Evolutionary conservation across 805 yeast genomes (phyloP), one percentile per base, ranked within the genome.

Genomic region (Debaryomyces prosopidis): DNA sequence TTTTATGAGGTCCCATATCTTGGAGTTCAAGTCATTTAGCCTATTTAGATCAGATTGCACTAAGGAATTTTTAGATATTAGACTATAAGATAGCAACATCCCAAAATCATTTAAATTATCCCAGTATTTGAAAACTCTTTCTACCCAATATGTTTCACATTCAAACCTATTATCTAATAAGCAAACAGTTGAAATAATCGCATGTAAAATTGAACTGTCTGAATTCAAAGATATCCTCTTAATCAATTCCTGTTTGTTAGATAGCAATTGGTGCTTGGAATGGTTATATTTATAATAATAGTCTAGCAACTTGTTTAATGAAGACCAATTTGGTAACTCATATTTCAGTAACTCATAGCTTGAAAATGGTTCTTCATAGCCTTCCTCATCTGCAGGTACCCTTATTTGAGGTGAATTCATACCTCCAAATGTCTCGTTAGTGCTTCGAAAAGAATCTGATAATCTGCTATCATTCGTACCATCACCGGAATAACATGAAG

Each of bases 71-170:
- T 54, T 57, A 7, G 54, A 41, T 12, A 54, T 36, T 41, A 65
- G 51, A n/a, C 50, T 42, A 30, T 50, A 58, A 26, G 59, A 51
- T 12, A 60, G 39, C 6, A 64, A 39, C 53, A 62, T 55, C 8
- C 66, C 68, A 30, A 63, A 50, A 17, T 59, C 59, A 39, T 58
- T 58, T 26, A 64, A 54, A 28, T 53, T 50, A 46, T 64, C 66
- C 62, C 59, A 56, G 44, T 43, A 52, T 35, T 53, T 52, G 42
- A 48, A 48, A 26, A 51, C 52, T 2, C 50, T 50, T 14, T 40
- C 44, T 12, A 63, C 42, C 68, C 69, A 65, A 33, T 43, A 44
- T 3, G 40, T 23, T 32, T 63, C 65, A 36, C 51, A 53, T 10
- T 31, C 41, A 2, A 20, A 11, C 15, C 23, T 28, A 11, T 32